Evolutionary conservation across 2,329 filamentous ascomycete genomes (phyloP).

Genomic region (Calonectria leucothoes): DNA sequence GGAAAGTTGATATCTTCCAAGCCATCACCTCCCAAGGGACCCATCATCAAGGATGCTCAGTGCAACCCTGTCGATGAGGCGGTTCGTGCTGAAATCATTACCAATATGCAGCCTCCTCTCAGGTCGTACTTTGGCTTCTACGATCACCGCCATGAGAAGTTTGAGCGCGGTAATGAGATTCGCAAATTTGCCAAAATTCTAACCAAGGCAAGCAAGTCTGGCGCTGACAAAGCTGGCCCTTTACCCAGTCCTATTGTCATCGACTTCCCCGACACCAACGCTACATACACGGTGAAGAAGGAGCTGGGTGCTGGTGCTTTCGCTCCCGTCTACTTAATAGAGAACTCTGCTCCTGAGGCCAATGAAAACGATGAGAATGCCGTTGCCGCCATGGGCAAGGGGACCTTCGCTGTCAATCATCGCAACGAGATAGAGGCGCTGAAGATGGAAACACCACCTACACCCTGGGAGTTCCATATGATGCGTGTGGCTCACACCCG

Average conservation of each 20-base stretch:
- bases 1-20: constrained; percentile 50
- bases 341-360: constrained; percentile 70
- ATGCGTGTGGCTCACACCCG: constrained; percentile 85
- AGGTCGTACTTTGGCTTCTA: constrained; percentile 82
- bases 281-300: constrained; percentile 81
- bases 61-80: constrained; percentile 91
- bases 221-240: constrained; percentile 71
- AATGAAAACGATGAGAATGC: constrained; percentile 58
- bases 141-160: constrained; percentile 74
- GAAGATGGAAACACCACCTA: constrained; percentile 93
- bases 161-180: constrained; percentile 79
- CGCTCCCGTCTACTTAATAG: constrained; percentile 92
- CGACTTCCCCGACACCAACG: constrained; percentile 72
- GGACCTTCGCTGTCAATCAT: constrained; percentile 65
- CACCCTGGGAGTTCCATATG: constrained; percentile 96
- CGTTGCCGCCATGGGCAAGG: constrained; percentile 68
- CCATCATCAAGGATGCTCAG: constrained; percentile 83
- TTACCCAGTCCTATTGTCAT: constrained; percentile 72
- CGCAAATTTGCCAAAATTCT: constrained; percentile 82
- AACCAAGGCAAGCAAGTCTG: constrained; percentile 65
- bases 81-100: constrained; percentile 80
- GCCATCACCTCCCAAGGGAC: constrained; percentile 66
- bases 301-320: constrained; percentile 95
- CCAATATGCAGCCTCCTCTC: constrained; percentile 78
- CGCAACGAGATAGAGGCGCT: constrained; percentile 81